These are phyloP conservation scores for Aspergillus brasiliensis DNA, from an alignment of 2,329 filamentous ascomycete species.

Conservation along the genomic window DNA sequence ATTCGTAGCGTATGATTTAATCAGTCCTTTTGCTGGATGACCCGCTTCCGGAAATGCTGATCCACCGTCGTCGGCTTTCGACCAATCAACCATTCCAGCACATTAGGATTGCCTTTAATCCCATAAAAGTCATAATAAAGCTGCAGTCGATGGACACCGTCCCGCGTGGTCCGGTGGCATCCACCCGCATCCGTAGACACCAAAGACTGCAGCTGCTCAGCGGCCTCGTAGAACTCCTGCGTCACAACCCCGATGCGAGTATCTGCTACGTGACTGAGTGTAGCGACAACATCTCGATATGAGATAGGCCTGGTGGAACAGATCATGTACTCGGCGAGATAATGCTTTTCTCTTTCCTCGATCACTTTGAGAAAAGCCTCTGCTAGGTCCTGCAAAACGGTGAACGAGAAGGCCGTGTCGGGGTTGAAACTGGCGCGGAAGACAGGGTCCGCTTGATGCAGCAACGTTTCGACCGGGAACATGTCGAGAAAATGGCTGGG, in stretches of 20 bases:
- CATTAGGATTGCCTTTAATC: neutral
- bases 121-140: neutral
- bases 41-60: no score
- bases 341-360: neutral
- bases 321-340: neutral
- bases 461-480: neutral
- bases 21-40: no score
- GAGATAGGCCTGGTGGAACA: neutral
- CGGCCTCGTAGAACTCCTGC: neutral
- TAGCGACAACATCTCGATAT: neutral
- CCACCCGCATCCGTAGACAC: neutral
- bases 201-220: neutral
- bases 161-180: neutral
- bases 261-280: neutral
- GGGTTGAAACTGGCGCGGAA: neutral
- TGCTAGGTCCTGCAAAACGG: neutral
- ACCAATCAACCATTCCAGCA: neutral
- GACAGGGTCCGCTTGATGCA: neutral
- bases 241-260: neutral
- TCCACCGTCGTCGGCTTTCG: neutral
- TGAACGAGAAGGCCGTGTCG: neutral
- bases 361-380: neutral
- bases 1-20: no score
- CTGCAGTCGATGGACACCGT: neutral
- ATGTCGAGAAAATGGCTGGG: neutral